Base-by-base conservation (phyloP, 495 filamentous ascomycete species). In the Cladorrhinum samala region DNA sequence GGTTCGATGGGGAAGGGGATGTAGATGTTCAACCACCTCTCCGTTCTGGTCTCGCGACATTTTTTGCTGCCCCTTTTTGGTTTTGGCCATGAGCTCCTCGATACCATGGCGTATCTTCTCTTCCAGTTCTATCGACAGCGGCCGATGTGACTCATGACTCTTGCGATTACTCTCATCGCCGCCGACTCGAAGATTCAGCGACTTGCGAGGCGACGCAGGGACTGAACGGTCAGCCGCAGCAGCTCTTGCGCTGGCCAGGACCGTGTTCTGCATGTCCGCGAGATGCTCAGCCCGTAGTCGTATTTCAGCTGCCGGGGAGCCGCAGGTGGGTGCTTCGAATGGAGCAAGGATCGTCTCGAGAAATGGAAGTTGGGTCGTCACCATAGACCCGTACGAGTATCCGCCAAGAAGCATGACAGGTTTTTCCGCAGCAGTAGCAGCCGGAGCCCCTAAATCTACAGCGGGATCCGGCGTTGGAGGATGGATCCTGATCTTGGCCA, bases 381-480 rank as follows among this genome's bases (percentile, higher is more conserved):
- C 81, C 54, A 96, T 73, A 4, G 89, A 85, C 33, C 93, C 93
- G 63, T 95, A 97, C 0, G 92, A 96, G 67, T 97, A 97, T 38
- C 93, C 93, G 2, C 78, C 86, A 3, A 94, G 64, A 1, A 95
- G 63, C 4, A 91, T 51, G 17, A 65, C 47, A 3, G 70, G 68
- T 1, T 14, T 43, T 6, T 49, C 30, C 39, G 55, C 9, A 48
- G 55, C 41, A 37, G 17, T 16, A 30, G 45, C 33, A 19, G 41
- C 49, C 7, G 25, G 24, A 25, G 18, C 8, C 42, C 18, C 33
- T 13, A n/a, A 11, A 11, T 16, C 2, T 20, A 0, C 14, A 21
- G 19, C 13, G 46, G 37, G 14, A 2, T 9, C 46, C 20, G 58
- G 49, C 7, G 47, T 61, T 17, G 58, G 44, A 6, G 53, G 46